Conservation (phyloP, 2,329 filamentous ascomycete genomes). For the Penicillium freii region DNA sequence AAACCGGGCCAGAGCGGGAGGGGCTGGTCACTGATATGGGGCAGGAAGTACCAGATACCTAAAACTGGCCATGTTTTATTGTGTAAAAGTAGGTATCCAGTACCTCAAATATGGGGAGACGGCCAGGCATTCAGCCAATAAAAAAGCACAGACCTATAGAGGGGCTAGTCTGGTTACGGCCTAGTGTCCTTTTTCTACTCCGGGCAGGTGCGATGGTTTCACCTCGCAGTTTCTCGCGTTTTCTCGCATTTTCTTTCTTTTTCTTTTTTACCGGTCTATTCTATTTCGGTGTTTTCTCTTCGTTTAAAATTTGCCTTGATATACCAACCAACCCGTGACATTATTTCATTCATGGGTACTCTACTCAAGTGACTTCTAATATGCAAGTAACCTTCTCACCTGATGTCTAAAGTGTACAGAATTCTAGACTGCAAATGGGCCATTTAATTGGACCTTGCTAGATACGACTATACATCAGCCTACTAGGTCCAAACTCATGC, state of each 20-base stretch:
- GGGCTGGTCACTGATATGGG: slow-evolving; percentile 4
- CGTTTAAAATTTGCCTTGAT: background rate
- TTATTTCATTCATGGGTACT: background rate
- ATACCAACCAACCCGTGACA: background rate
- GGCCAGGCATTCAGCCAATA: slow-evolving; percentile 13
- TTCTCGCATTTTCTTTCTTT: background rate
- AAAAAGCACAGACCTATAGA: background rate
- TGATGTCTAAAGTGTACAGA: background rate
- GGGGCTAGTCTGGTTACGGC: background rate
- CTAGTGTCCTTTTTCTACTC: slow-evolving; percentile 9
- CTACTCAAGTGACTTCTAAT: slow-evolving; percentile 1
- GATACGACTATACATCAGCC: background rate
- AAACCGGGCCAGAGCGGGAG: slow-evolving; percentile 17
- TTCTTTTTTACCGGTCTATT: background rate
- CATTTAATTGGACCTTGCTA: slow-evolving; percentile 2
- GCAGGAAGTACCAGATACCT: slow-evolving; percentile 11
- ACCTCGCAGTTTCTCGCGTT: background rate
- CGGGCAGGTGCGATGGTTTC: slow-evolving; percentile 2
- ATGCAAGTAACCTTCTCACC: slow-evolving; percentile 1
- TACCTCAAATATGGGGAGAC: background rate
- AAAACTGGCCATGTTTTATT: fast-evolving
- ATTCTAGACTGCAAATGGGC: background rate
- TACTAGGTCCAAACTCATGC: slow-evolving; percentile 8
- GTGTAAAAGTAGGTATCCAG: background rate
- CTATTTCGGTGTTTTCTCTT: background rate